Evolutionary conservation across 352 stramenopile species (phyloP).

Genomic region (Globisporangium polare): DNA sequence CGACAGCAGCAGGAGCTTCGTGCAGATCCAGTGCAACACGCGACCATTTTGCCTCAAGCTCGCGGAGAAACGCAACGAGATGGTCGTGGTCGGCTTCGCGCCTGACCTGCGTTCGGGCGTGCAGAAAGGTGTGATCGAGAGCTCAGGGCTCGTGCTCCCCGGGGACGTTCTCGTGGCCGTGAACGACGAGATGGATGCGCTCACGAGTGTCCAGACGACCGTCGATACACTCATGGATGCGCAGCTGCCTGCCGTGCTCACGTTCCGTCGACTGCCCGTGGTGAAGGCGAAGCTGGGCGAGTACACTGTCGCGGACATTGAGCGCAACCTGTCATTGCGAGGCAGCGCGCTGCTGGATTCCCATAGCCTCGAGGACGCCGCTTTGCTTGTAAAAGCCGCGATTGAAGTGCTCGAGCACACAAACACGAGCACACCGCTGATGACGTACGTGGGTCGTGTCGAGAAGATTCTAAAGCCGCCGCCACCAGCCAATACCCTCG

Average conservation of each 20-base stretch:
- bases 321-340: slow-evolving; percentile 43
- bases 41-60: slow-evolving; percentile 53
- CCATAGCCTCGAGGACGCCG: slow-evolving; percentile 36
- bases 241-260: slow-evolving; percentile 43
- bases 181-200: slow-evolving; percentile 39
- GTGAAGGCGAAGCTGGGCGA: slow-evolving; percentile 49
- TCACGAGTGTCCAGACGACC: slow-evolving; percentile 44
- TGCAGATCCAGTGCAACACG: slow-evolving; percentile 40
- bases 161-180: slow-evolving; percentile 65
- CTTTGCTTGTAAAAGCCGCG: slow-evolving; percentile 45
- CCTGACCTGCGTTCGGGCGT: slow-evolving; percentile 20
- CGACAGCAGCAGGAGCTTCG: slow-evolving; percentile 26
- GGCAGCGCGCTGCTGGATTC: slow-evolving; percentile 29
- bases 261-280: slow-evolving; percentile 43
- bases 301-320: slow-evolving; percentile 52
- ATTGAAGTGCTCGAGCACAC: slow-evolving; percentile 49
- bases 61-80: slow-evolving; percentile 28
- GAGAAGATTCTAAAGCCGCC: slow-evolving; percentile 44
- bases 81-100: slow-evolving; percentile 49
- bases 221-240: slow-evolving; percentile 30
- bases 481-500: too few relatives aligned
- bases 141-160: slow-evolving; percentile 32
- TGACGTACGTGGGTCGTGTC: slow-evolving; percentile 47
- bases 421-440: slow-evolving; percentile 31
- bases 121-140: slow-evolving; percentile 33